These are phyloP conservation scores for Ceratocystis diversiconidia DNA, from an alignment of 2,329 filamentous ascomycete species.

Conservation along the genomic window DNA sequence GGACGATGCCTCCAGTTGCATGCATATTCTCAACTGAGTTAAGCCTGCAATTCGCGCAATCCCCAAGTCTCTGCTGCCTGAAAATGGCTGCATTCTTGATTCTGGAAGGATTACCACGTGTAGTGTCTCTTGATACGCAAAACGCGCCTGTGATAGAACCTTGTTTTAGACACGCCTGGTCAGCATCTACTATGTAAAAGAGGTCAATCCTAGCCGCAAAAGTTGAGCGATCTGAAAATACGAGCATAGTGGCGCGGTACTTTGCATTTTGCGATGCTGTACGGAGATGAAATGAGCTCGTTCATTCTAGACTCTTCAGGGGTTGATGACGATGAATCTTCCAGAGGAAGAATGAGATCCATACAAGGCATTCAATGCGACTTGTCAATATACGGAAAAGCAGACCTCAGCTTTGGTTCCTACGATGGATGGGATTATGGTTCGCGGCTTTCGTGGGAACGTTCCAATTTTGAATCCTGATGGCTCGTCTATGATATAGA, in stretches of 20 bases:
- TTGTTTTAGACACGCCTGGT: conserved; percentile 15
- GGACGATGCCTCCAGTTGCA: conserved; percentile 13
- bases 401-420: conserved; percentile 5
- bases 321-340: conserved; percentile 4
- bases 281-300: neutral
- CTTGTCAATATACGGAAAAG: neutral
- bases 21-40: neutral
- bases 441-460: conserved; percentile 5
- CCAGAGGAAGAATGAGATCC: neutral
- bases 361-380: neutral
- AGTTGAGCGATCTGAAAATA: neutral
- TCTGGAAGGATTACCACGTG: neutral
- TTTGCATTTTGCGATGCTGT: neutral
- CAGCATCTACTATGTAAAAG: conserved; percentile 16
- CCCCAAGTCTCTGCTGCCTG: neutral
- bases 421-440: neutral
- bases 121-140: neutral
- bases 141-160: neutral
- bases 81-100: neutral
- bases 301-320: neutral
- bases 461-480: neutral
- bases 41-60: neutral
- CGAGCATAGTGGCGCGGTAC: neutral
- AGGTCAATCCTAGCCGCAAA: neutral
- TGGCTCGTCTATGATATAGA: too few relatives aligned